Percentiles rank a stretch among this genome's conserved stretches.
These are phyloP conservation scores for Globomyces pollinis-pini DNA, from an alignment of 192 early-diverging fungal species.

Conservation along the genomic window DNA sequence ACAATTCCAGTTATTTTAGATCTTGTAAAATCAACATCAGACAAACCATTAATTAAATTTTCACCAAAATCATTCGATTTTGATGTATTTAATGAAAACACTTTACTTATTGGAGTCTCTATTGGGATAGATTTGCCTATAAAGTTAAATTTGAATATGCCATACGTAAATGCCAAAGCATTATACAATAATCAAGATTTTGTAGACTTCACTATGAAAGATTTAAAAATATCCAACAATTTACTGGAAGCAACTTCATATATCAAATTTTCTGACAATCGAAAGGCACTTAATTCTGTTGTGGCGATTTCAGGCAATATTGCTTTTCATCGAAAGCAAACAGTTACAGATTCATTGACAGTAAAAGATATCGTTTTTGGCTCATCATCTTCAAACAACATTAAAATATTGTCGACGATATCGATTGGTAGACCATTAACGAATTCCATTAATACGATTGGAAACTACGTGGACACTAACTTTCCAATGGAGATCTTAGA, in stretches of 20 bases:
- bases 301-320: not conserved
- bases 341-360: not conserved
- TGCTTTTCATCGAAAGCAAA: not conserved
- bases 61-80: not conserved
- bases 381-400: not conserved
- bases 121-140: not conserved
- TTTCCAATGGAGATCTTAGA: not conserved
- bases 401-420: not conserved
- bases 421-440: not conserved
- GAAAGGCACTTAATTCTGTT: not conserved
- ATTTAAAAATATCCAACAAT: not conserved
- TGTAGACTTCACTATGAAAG: not conserved
- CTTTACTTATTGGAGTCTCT: not conserved
- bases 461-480: not conserved
- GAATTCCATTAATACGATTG: not conserved
- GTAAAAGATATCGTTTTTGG: not conserved
- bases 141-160: not conserved
- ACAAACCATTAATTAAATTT: not conserved
- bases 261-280: not conserved
- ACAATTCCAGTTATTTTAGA: not conserved
- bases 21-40: not conserved
- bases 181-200: conserved; percentile 6
- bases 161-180: conserved; percentile 1
- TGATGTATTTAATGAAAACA: not conserved
- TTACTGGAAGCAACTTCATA: not conserved